Percentiles rank a stretch among this genome's conserved stretches.
These are phyloP conservation scores for Vaccinium macrocarpon DNA, from an alignment of 148 eudicot species.

Conservation along the genomic window DNA sequence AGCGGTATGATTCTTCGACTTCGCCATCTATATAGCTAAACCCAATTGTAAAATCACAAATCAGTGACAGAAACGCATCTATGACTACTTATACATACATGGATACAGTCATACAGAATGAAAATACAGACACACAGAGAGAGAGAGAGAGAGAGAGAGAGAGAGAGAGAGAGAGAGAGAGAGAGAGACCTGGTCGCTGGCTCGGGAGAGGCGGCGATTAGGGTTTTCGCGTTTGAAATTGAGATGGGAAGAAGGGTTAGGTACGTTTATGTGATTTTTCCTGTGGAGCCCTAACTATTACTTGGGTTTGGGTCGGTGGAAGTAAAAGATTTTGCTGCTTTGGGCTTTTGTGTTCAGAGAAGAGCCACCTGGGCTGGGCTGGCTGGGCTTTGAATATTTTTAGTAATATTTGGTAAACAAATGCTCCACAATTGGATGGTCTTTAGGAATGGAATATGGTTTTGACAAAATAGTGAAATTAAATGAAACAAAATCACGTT, in stretches of 20 bases:
- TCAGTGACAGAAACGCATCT: background rate
- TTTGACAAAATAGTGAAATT: too few species aligned
- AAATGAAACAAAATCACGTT: too few species aligned
- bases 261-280: background rate
- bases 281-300: background rate
- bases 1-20: constrained; percentile 91
- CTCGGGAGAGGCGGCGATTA: background rate
- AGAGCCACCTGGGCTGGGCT: background rate
- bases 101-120: background rate
- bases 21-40: constrained; percentile 50
- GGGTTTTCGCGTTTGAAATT: background rate
- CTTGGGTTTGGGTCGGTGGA: background rate
- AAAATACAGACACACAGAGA: background rate
- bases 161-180: too few species aligned
- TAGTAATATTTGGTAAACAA: too few species aligned
- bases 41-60: background rate
- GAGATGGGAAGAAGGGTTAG: too few species aligned
- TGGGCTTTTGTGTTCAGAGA: background rate
- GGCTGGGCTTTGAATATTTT: background rate
- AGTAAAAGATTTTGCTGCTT: background rate
- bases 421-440: too few species aligned
- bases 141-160: background rate
- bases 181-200: background rate
- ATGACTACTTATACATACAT: background rate
- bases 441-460: too few species aligned